Evolutionary conservation across 78 protist genomes (phyloP).

Genomic region (Dictyostelium discoideum): DNA sequence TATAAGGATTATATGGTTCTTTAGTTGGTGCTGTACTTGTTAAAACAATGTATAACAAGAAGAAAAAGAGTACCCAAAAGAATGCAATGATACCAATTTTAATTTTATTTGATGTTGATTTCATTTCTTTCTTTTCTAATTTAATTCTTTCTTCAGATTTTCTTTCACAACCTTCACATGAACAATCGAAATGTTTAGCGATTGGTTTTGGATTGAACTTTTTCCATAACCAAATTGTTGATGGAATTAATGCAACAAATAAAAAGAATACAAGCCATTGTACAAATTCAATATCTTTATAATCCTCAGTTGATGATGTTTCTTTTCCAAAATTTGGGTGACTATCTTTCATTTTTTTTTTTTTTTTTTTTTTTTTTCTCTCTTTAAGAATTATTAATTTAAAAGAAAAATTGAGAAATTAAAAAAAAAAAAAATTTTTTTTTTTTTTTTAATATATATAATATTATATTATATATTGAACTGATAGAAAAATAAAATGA

Average conservation of each 20-base stretch:
- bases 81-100: not conserved
- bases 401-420: too few species aligned
- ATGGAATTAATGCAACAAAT: conserved; percentile 23
- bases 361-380: not conserved
- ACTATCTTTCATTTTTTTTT: conserved; percentile 9
- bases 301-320: conserved; percentile 34
- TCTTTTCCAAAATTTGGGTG: conserved; percentile 37
- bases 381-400: not conserved
- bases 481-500: too few species aligned
- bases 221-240: conserved; percentile 23
- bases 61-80: conserved; percentile 2
- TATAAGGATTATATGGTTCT: conserved; percentile 70
- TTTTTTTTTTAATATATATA: too few species aligned
- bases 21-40: not conserved
- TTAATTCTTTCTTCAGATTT: not conserved
- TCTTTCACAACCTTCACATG: conserved; percentile 38
- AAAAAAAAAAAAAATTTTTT: too few species aligned
- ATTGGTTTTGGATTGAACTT: not conserved
- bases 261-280: conserved; percentile 50
- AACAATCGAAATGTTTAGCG: not conserved
- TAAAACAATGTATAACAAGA: not conserved
- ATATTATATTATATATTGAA: too few species aligned
- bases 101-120: not conserved
- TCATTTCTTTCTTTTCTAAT: not conserved
- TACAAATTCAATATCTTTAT: conserved; percentile 51